A percentile compares a stretch with the other conserved stretches of the same genome.
Evolutionary conservation across 345 rosid genomes (phyloP).

Genomic region (Cochlearia excelsa): DNA sequence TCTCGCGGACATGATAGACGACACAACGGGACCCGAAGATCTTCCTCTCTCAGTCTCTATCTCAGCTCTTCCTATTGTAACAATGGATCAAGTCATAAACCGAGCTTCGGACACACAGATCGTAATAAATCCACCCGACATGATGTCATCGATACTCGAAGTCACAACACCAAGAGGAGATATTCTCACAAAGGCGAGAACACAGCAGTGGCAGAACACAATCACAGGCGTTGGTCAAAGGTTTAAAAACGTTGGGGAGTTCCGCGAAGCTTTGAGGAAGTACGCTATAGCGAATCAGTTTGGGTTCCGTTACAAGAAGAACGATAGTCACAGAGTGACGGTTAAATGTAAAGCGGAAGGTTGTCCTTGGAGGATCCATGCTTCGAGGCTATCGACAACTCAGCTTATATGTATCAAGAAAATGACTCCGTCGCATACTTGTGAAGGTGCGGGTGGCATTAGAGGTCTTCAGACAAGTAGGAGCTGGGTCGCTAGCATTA

Average conservation of each 20-base stretch:
- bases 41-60: constrained; percentile 28
- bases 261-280: constrained; percentile 78
- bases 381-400: constrained; percentile 85
- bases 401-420: constrained; percentile 88
- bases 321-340: constrained; percentile 90
- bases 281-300: constrained; percentile 94
- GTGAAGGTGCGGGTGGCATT: constrained; percentile 69
- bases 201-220: constrained; percentile 88
- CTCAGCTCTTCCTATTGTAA: constrained; percentile 42
- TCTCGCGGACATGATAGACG: constrained; percentile 48
- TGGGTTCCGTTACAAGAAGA: constrained; percentile 88
- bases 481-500: constrained; percentile 93
- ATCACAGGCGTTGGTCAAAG: constrained; percentile 93
- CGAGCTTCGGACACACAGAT: constrained; percentile 42
- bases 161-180: constrained; percentile 39
- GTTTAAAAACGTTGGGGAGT: constrained; percentile 73
- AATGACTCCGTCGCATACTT: constrained; percentile 81
- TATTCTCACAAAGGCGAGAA: constrained; percentile 66
- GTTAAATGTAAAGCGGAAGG: constrained; percentile 96
- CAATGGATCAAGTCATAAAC: constrained; percentile 47
- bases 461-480: constrained; percentile 85
- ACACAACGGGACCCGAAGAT: constrained; percentile 42
- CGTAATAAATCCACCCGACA: constrained; percentile 42
- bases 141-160: constrained; percentile 48
- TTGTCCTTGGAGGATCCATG: constrained; percentile 97